A percentile compares a stretch with the other conserved stretches of the same genome.
Conservation (phyloP, 495 filamentous ascomycete genomes). For the Xylaria acuta region DNA sequence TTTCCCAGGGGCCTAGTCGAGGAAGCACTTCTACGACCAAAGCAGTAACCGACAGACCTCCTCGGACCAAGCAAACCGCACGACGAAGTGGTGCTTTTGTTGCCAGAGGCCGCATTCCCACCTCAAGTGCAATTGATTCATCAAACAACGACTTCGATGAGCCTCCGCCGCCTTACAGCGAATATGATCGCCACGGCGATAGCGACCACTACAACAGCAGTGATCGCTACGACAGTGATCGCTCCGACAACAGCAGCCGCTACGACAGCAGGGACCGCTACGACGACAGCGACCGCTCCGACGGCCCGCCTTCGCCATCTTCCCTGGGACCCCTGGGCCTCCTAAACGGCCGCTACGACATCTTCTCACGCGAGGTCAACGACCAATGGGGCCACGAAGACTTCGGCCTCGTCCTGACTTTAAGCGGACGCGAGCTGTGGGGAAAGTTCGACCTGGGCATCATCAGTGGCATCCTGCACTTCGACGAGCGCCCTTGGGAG, state of each 20-base stretch:
- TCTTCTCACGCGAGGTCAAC: conserved; percentile 34
- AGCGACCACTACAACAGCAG: no score
- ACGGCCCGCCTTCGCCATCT: not conserved
- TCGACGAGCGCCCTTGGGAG: conserved; percentile 39
- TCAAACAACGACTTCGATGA: conserved; percentile 29
- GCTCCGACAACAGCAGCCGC: no score
- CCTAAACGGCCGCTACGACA: conserved; percentile 53
- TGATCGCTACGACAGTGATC: no score
- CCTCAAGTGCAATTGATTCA: not conserved
- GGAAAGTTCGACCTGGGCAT: conserved; percentile 42
- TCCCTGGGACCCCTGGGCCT: conserved; percentile 42
- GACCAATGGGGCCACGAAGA: conserved; percentile 26
- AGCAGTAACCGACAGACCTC: not conserved
- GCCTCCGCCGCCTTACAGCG: conserved; percentile 35
- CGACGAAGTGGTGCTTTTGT: conserved; percentile 15
- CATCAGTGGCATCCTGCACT: conserved; percentile 37
- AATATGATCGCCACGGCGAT: conserved; percentile 17
- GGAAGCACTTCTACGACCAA: not conserved
- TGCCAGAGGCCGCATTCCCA: not conserved
- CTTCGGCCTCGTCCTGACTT: conserved; percentile 38
- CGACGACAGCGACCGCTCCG: not conserved
- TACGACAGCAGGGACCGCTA: no score
- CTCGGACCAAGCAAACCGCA: not conserved
- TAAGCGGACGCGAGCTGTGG: conserved; percentile 44
- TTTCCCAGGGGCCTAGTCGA: conserved; percentile 29